Base-by-base conservation (phyloP, 2,329 filamentous ascomycete genomes). In the Penicillium sp. region DNA sequence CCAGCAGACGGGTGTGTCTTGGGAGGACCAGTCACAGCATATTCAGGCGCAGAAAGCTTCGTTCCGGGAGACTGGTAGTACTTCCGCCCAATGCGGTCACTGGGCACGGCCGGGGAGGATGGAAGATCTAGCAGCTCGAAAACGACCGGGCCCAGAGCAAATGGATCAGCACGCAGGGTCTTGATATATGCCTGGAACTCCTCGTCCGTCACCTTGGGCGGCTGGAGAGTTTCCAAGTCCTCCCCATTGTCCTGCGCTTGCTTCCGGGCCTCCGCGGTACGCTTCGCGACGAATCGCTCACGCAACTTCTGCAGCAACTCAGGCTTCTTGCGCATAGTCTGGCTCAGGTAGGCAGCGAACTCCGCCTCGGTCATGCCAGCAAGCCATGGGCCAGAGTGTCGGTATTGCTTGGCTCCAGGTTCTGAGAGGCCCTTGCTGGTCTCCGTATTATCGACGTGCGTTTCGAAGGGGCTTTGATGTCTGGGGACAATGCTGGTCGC, bases 1-100 rank as follows among this genome's bases (percentile, higher is more conserved):
- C 87, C 87, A 4, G 84, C 87, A 4, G 84, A 87, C 2, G 87
- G 87, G 72, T 89, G 87, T 7, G 87, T 89, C 58, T 81, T 82
- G 1, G 85, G 84, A 19, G 84, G 84, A 2, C 82, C 83, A 31
- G 71, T 71, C 35, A 72, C 67, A 36, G 75, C 75, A 65, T 83
- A 83, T 57, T 78, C 76, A 10, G 74, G 59, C 7, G 79, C 73
- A 27, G 70, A 72, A 49, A 75, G 61, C 49, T 73, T 74, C 49
- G 68, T 74, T 41, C 66, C 71, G 14, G 60, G 78, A 61, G 63
- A 72, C 62, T 66, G 69, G 70, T 68, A 81, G 63, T 74, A 72
- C 40, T 68, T 69, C 24, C 60, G 54, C 41, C 69, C 69, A 27
- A 76, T 69, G 27, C 76, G 71, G 55, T 73, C 65, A 62, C 61